A percentile compares a stretch with the other conserved stretches of the same genome.
Evolutionary conservation across 164 flowering plant species (phyloP).

Genomic region (Chimonanthus praecox): DNA sequence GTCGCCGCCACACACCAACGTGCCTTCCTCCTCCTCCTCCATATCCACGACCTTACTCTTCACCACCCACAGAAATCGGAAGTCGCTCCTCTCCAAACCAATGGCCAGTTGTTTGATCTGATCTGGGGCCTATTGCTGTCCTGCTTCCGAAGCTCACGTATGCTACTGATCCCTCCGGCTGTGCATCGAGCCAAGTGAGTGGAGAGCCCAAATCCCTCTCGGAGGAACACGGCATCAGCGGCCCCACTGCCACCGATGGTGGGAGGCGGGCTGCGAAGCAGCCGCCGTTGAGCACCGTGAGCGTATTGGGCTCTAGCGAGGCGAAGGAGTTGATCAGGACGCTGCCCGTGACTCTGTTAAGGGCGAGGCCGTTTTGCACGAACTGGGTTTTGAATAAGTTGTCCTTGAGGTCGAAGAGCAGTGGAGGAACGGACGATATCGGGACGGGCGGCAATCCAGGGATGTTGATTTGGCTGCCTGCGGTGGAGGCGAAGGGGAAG

Average conservation of each 20-base stretch:
- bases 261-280: conserved; percentile 26
- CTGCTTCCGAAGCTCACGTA: conserved; percentile 54
- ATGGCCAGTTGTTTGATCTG: conserved; percentile 40
- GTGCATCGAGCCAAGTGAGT: conserved; percentile 36
- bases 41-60: conserved; percentile 35
- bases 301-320: conserved; percentile 26
- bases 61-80: conserved; percentile 44
- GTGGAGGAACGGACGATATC: conserved; percentile 26
- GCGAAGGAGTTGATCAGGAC: conserved; percentile 36
- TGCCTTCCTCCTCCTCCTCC: conserved; percentile 25
- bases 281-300: conserved; percentile 29
- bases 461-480: conserved; percentile 6
- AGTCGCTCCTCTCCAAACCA: conserved; percentile 34
- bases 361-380: conserved; percentile 13
- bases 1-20: conserved; percentile 15
- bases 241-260: conserved; percentile 34
- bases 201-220: background rate
- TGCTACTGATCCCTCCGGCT: conserved; percentile 39
- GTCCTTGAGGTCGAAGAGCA: conserved; percentile 7
- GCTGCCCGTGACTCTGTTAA: conserved; percentile 24
- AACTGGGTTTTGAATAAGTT: conserved; percentile 16
- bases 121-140: conserved; percentile 26
- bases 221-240: conserved; percentile 20
- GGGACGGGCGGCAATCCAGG: conserved; percentile 34
- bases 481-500: conserved; percentile 11